Evolutionary conservation across 2,329 filamentous ascomycete species (phyloP), one percentile per base, ranked within the genome.

Genomic region (Metarhizium sp.): DNA sequence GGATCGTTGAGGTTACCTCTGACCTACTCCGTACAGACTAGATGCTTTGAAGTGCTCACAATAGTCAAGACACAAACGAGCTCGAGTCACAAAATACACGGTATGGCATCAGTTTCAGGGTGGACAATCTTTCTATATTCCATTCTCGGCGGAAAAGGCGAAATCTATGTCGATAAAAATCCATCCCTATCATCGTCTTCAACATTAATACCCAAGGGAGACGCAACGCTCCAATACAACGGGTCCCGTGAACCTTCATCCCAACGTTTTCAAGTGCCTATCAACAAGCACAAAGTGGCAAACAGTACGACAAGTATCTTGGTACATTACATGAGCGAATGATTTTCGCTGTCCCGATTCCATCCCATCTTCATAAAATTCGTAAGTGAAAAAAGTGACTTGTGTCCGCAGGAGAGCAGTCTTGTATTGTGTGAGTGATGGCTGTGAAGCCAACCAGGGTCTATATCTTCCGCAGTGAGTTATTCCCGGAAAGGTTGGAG

Each of bases 401-500:
- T 20, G 10, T n/a, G 32, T 43, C 14, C 6, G n/a, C 18, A 16
- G 11, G 43, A 18, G 25, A 36, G 8, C 47, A 43, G 38, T 48
- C n/a, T 13, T 25, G 42, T 48, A 11, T n/a, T 29, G 47, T 48
- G 13, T 25, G 11, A 11, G 14, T 14, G 16, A n/a, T 47, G 51
- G 30, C 32, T 40, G 30, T 25, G 8, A 40, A 48, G 11, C 18
- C 43, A 7, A 34, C 10, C 6, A 18, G n/a, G 11, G 8, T 46
- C 43, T 46, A 46, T 46, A 18, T 25, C 10, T 8, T 10, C 8
- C 8, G 6, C 46, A 36, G 13, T 45, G 2, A 42, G 3, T 60
- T 69, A 71, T 50, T 71, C 66, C 36, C 62, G 63, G 45, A 71
- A 69, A 47, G 59, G 58, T 47, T 61, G 62, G 59, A 67, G 69